Conservation (phyloP, 1,139 yeast genomes). For the Zygotorulaspora mrakii region DNA sequence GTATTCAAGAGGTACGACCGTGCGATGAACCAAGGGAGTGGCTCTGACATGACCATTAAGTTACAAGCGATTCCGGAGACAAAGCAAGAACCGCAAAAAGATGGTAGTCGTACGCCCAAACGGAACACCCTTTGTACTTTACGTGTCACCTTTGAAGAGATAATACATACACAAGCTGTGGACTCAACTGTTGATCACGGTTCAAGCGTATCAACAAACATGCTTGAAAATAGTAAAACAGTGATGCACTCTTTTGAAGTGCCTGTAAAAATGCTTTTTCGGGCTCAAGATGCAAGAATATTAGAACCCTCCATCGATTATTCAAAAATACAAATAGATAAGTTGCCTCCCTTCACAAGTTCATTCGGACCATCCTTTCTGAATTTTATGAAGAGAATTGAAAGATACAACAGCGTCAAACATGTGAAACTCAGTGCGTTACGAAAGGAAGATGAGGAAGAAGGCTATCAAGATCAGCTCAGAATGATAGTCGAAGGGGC, state of each 20-base stretch:
- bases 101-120: conserved; percentile 10
- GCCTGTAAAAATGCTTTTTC: conserved; percentile 32
- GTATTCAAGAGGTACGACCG: conserved; percentile 33
- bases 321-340: conserved; percentile 28
- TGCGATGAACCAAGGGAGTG: conserved; percentile 30
- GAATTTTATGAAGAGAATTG: conserved; percentile 33
- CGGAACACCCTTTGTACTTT: conserved; percentile 30
- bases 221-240: conserved; percentile 18
- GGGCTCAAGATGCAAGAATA: conserved; percentile 31
- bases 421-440: conserved; percentile 27
- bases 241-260: conserved; percentile 34
- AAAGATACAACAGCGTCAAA: conserved; percentile 31
- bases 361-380: conserved; percentile 34
- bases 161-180: conserved; percentile 17
- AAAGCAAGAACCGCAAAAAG: conserved; percentile 15
- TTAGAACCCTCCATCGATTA: conserved; percentile 33
- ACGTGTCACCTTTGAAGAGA: conserved; percentile 33
- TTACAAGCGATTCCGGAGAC: conserved; percentile 31
- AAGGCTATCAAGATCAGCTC: conserved; percentile 15
- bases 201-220: conserved; percentile 4
- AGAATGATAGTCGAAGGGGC: conserved; percentile 32
- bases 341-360: conserved; percentile 28
- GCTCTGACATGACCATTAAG: conserved; percentile 31
- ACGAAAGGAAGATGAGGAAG: conserved; percentile 10
- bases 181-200: conserved; percentile 11